Conservation (phyloP, 192 early-diverging fungal genomes). For the Funneliformis mosseae region DNA sequence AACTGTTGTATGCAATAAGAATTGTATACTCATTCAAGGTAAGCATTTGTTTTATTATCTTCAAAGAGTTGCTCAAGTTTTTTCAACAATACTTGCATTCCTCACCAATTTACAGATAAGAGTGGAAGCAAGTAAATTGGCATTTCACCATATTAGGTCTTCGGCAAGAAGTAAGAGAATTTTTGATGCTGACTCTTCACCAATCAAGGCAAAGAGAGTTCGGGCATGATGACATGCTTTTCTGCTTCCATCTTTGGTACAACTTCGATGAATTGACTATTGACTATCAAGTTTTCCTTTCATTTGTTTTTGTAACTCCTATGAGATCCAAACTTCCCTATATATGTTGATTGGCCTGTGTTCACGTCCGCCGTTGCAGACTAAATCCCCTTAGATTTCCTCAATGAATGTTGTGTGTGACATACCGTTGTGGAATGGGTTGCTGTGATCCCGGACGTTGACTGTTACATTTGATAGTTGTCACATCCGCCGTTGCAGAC, state of each 20-base stretch:
- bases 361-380: neutral
- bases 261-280: neutral
- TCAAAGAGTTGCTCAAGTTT: constrained; percentile 16
- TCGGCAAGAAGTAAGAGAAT: constrained; percentile 18
- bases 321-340: too few species aligned
- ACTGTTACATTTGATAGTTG: too few species aligned
- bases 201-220: constrained; percentile 12
- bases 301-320: neutral
- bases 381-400: neutral
- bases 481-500: neutral
- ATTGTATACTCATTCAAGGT: constrained; percentile 16
- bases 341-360: too few species aligned
- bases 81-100: neutral
- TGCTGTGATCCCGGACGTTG: neutral
- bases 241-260: neutral
- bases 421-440: constrained; percentile 20
- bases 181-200: constrained; percentile 16
- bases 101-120: constrained; percentile 2
- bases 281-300: neutral
- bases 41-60: constrained; percentile 17
- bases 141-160: constrained; percentile 5
- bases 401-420: neutral
- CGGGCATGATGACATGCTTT: neutral
- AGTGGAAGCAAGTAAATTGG: constrained; percentile 17
- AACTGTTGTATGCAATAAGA: constrained; percentile 17